Evolutionary conservation across 2,329 filamentous ascomycete species (phyloP), one percentile per base, ranked within the genome.

Genomic region (Elsinoe necatrix): DNA sequence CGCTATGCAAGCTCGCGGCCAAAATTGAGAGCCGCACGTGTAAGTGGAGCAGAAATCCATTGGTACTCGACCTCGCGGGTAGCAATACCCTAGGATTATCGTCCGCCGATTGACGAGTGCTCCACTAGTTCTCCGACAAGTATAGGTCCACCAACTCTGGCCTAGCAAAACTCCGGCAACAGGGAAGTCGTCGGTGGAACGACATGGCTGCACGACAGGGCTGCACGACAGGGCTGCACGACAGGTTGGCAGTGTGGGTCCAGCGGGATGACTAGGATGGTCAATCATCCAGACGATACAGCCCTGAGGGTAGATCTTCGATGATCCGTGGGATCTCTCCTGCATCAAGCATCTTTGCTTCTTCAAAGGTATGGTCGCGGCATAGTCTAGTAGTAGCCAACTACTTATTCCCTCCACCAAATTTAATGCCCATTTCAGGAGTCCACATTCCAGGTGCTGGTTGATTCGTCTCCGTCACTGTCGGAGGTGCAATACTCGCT

Each of bases 341-440:
- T 45, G 21, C 41, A 9, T 20, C 23, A 25, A 7, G 23, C 21
- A 25, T 12, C 2, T 45, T 45, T 45, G 41, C 41, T 45, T 45
- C 41, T 45, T 21, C 23, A 23, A 8, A 16, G 16, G 16, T 23
- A 14, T 29, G 4, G 12, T 45, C 39, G 14, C 18, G 18, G 9
- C 41, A 25, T 14, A 25, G 9, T 21, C 5, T 18, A 4, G 23
- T 12, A 25, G 41, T 45, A 20, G 4, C 71, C 71, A 70, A 72
- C n/a, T 69, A 65, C 5, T 57, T 58, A 31, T 51, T 39, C 64
- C 66, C 14, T 2, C 73, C 78, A 0, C 81, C 81, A 69, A 95
- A 95, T 57, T 83, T 84, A 64, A 95, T 93, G 0, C 86, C 87
- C 77, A 88, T 84, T 1, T 85, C 84, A 0, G 89, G 88, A 56